These are phyloP conservation scores for Priceomyces medius DNA, from an alignment of 805 yeast species.

Conservation along the genomic window DNA sequence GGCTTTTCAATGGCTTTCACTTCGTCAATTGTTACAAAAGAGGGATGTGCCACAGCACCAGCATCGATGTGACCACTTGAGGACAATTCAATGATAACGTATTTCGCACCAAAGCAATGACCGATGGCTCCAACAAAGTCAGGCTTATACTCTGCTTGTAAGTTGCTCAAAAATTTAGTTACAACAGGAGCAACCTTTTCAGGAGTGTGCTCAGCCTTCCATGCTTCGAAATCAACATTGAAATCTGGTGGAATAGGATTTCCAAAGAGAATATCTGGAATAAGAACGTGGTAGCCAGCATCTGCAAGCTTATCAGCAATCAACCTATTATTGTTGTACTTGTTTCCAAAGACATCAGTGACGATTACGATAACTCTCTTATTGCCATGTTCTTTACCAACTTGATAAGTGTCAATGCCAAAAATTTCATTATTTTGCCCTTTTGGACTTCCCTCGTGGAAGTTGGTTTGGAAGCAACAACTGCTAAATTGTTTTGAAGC, in stretches of 20 bases:
- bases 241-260: conserved; percentile 27
- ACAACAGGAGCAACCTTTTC: conserved; percentile 49
- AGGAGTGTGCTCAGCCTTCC: conserved; percentile 57
- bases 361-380: conserved; percentile 58
- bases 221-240: conserved; percentile 26
- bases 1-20: conserved; percentile 57
- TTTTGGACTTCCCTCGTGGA: conserved; percentile 51
- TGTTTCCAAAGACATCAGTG: conserved; percentile 70
- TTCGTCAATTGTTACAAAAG: conserved; percentile 65
- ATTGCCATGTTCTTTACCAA: conserved; percentile 25
- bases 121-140: conserved; percentile 62
- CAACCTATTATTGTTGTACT: conserved; percentile 55
- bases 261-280: conserved; percentile 74
- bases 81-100: conserved; percentile 51
- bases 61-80: conserved; percentile 32
- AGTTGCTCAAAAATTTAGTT: conserved; percentile 43
- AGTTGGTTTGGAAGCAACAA: conserved; percentile 44
- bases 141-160: conserved; percentile 45
- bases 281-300: conserved; percentile 60
- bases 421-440: conserved; percentile 44
- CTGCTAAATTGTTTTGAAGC: conserved; percentile 53
- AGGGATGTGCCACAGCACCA: conserved; percentile 84
- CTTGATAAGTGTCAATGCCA: conserved; percentile 39
- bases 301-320: conserved; percentile 66
- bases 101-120: conserved; percentile 84